Percentiles rank a stretch among this genome's conserved stretches.
Evolutionary conservation across 441 rosid genomes (phyloP).

Genomic region (Croton laevigatus): DNA sequence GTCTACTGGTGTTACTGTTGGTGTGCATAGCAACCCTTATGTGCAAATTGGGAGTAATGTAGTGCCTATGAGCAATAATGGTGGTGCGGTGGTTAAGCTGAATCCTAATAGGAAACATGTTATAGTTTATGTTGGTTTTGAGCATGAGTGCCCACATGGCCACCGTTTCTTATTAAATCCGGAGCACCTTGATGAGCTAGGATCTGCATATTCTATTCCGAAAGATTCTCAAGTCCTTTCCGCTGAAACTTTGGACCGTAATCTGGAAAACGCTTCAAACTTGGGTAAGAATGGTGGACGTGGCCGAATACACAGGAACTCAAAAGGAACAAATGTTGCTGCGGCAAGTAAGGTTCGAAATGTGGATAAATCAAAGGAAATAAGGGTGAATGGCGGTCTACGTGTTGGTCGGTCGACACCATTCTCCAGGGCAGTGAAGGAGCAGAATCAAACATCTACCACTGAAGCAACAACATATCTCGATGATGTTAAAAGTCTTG

Average conservation of each 20-base stretch:
- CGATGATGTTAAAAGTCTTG: conserved; percentile 34
- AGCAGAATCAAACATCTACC: conserved; percentile 31
- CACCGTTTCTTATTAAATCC: conserved; percentile 67
- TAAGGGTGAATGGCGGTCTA: conserved; percentile 31
- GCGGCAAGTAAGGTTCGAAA: conserved; percentile 43
- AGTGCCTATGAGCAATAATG: conserved; percentile 45
- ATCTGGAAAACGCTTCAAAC: conserved; percentile 36
- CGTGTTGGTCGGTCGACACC: conserved; percentile 25
- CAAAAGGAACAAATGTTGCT: conserved; percentile 35
- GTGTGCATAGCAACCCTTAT: conserved; percentile 37
- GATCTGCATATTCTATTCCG: conserved; percentile 43
- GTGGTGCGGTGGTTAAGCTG: conserved; percentile 36
- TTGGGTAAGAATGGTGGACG: conserved; percentile 37
- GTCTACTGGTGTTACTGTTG: conserved; percentile 28
- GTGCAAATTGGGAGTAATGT: conserved; percentile 57
- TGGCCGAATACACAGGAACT: conserved; percentile 45
- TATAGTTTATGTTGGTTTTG: conserved; percentile 70
- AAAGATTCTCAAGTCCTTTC: conserved; percentile 36
- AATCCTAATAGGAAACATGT: conserved; percentile 41
- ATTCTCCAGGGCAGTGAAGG: conserved; percentile 36
- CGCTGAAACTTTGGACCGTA: conserved; percentile 34
- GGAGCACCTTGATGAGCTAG: conserved; percentile 64
- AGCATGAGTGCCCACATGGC: conserved; percentile 84
- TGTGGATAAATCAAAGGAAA: conserved; percentile 42
- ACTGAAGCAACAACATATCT: conserved; percentile 28